A percentile compares a stretch with the other conserved stretches of the same genome.
These are phyloP conservation scores for Meyerozyma smithsonii DNA, from an alignment of 1,139 yeast species.

Conservation along the genomic window DNA sequence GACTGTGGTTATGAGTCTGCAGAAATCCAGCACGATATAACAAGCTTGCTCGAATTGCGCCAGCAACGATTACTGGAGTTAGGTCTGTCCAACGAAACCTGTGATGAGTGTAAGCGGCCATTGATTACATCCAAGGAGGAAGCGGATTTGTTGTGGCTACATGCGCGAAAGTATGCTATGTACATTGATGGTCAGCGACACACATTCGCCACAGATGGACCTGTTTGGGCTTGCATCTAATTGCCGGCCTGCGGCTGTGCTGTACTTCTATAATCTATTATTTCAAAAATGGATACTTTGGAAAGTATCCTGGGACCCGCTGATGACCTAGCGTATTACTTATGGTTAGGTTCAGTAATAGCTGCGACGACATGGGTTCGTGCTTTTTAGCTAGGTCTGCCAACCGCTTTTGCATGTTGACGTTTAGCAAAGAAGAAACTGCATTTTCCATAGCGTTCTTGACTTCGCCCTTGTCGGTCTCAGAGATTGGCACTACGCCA, in stretches of 20 bases:
- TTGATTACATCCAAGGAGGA: slow-evolving; percentile 35
- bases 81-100: slow-evolving; percentile 17
- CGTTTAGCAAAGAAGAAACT: background rate
- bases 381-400: background rate
- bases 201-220: slow-evolving; percentile 24
- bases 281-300: slow-evolving; percentile 21
- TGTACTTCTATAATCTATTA: background rate
- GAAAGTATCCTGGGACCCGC: slow-evolving; percentile 11
- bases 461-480: background rate
- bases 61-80: slow-evolving; percentile 13
- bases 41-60: slow-evolving; percentile 7
- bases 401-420: background rate
- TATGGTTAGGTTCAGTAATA: background rate
- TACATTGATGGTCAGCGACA: slow-evolving; percentile 15
- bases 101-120: slow-evolving; percentile 43
- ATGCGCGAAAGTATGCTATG: slow-evolving; percentile 46
- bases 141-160: slow-evolving; percentile 46
- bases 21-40: slow-evolving; percentile 7
- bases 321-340: background rate
- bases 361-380: background rate
- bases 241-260: slow-evolving; percentile 3
- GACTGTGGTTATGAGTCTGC: slow-evolving; percentile 13
- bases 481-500: slow-evolving; percentile 9
- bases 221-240: background rate
- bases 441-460: background rate